Base-by-base conservation (phyloP, 805 yeast species). In the Phaffomyces thermotolerans region DNA sequence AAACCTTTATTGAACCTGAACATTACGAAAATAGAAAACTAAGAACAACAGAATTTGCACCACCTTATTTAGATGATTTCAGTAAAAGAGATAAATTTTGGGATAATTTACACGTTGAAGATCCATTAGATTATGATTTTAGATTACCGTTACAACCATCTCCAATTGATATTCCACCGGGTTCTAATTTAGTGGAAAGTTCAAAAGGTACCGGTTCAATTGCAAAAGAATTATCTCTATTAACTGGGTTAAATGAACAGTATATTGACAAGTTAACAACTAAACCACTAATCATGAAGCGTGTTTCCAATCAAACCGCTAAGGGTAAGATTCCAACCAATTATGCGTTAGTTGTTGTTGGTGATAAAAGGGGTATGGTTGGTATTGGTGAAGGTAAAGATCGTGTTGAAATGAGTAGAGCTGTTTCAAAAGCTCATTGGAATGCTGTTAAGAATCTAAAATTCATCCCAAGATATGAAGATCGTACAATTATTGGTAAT, bases 301-400 rank as follows among this genome's bases (percentile, higher is more conserved):
- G 85, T 41, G 98, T 91, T 23, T 80, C 89, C 43, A 87, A 88
- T 61, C 95, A 88, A 72, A 91, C 97, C 2, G 80, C 88, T 34
- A 86, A 87, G 70, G 97, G 97, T 62, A 89, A 88, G 62, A 86
- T 86, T 51, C 79, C 83, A 41, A 77, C 87, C 34, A 82, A 79
- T 62, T 91, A 85, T 64, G 84, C 89, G 0, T 64, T 93, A 50
- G 91, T 89, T 13, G 84, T 89, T 32, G 96, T 85, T 14, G 99
- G 99, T 39, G 95, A 93, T 65, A 76, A 81, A 43, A 84, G 86
- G 51, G 99, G 99, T 51, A 84, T 88, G 83, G 72, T 93, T 47
- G 98, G 98, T 32, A 70, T 90, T 39, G 99, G 98, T 40, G 95
- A 89, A 64, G 99, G 98, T 49, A 87, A 86, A 59, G 91, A 93